A percentile compares a stretch with the other conserved stretches of the same genome.
These are phyloP conservation scores for Linnemannia exigua DNA, from an alignment of 192 early-diverging fungal species.

Conservation along the genomic window DNA sequence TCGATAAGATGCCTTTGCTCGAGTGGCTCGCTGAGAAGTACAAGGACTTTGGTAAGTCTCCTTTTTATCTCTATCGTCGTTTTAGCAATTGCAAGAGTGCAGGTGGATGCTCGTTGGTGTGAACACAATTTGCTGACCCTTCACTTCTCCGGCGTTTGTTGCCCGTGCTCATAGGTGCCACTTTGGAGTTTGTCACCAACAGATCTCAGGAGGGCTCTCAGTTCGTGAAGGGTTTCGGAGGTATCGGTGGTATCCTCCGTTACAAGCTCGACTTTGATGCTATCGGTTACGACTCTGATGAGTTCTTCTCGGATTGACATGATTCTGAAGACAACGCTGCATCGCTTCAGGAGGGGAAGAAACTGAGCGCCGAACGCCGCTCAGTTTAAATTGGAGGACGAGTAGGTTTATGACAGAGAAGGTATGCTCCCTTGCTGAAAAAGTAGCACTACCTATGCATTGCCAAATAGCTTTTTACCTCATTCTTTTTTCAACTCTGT, in stretches of 20 bases:
- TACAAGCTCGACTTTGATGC: constrained; percentile 93
- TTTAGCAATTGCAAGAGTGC: neutral
- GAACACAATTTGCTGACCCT: neutral
- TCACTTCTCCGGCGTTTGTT: neutral
- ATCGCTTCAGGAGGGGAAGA: constrained; percentile 59
- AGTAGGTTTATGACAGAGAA: constrained; percentile 41
- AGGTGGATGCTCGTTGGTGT: neutral
- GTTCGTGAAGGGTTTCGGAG: constrained; percentile 99
- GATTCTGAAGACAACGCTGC: constrained; percentile 57
- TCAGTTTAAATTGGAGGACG: constrained; percentile 46
- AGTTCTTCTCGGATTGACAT: constrained; percentile 71
- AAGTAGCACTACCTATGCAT: neutral
- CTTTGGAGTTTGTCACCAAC: constrained; percentile 97
- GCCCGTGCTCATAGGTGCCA: constrained; percentile 64
- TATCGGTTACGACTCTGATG: constrained; percentile 74
- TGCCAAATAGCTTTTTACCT: neutral
- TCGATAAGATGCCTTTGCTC: constrained; percentile 85
- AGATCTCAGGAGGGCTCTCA: constrained; percentile 96
- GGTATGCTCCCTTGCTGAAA: constrained; percentile 17
- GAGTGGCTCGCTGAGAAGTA: constrained; percentile 99
- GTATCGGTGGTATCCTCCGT: constrained; percentile 95
- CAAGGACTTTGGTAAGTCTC: constrained; percentile 86
- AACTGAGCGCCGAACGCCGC: constrained; percentile 43
- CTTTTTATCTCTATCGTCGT: neutral
- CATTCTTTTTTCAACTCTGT: neutral